These are phyloP conservation scores for Solanum neorickii DNA, from an alignment of 257 asterid species.

Conservation along the genomic window DNA sequence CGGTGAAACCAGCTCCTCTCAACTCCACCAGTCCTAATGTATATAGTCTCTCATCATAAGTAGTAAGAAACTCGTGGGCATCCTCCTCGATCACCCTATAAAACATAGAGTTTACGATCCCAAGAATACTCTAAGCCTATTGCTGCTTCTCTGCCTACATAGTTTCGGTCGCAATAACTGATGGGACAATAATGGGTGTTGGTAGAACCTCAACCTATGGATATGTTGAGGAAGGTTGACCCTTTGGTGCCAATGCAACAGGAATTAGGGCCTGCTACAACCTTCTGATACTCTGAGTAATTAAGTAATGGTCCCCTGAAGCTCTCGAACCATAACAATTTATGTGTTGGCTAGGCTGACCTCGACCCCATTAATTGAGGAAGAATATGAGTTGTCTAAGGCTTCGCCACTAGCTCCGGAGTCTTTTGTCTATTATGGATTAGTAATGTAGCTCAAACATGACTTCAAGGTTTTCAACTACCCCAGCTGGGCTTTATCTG, in stretches of 20 bases:
- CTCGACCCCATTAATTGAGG: not conserved
- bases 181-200: not conserved
- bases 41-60: not conserved
- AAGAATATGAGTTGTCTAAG: not conserved
- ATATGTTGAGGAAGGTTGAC: not conserved
- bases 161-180: too few relatives aligned
- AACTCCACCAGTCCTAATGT: not conserved
- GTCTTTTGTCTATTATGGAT: not conserved
- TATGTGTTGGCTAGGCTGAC: not conserved
- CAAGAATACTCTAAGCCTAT: not conserved
- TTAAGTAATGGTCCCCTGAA: too few relatives aligned
- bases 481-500: not conserved
- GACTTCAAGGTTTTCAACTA: not conserved
- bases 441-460: not conserved
- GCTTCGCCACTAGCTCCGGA: not conserved
- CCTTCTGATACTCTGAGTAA: not conserved
- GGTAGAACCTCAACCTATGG: not conserved
- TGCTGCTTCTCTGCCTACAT: too few relatives aligned
- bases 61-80: not conserved
- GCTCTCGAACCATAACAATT: not conserved
- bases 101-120: not conserved
- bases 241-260: not conserved
- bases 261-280: not conserved
- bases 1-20: not conserved
- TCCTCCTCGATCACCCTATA: not conserved